Base-by-base conservation (phyloP, 2,329 filamentous ascomycete genomes). In the Corynespora cassiicola region DNA sequence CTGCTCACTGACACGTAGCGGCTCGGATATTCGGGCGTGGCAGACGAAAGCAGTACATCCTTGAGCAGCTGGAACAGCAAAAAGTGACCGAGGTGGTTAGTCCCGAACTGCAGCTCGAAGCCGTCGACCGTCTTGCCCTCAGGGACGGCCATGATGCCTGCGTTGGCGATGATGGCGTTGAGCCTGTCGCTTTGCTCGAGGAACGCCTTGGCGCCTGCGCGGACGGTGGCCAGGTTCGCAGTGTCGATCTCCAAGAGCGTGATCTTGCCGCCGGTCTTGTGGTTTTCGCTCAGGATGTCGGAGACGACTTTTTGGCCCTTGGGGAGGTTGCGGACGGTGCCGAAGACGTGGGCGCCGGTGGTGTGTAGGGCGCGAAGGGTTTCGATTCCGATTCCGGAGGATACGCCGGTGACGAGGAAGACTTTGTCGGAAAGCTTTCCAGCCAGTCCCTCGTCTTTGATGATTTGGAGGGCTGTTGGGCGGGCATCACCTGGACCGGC, bases 41-140 rank as follows among this genome's bases (percentile, higher is more conserved):
- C 50, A 4, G 67, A 66, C 0, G 64, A 47, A 0, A 79, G 55
- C 6, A 81, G 54, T 0, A 68, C 53, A 0, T 68, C 56, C 17
- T 74, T 74, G 18, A 82, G 63, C 2, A 80, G 68, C 17, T 77
- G 66, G 42, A 78, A 75, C 10, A 82, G 67, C 0, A 81, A 68
- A 61, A 81, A 82, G 47, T 80, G 75, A 7, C 63, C 70, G 2
- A 83, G 60, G 50, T 82, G 73, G 53, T 81, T 81, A 6, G 70
- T 74, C 21, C 71, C 78, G 42, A 82, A 75, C 39, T 81, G 77
- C 0, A 56, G 54, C 48, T 82, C 78, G 24, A 50, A 73, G 16
- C 75, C 75, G 24, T 63, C 58, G 8, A 12, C 36, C 4, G 53
- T 62, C 11, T 34, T 39, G 23, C 44, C 36, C 27, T 56, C 50